Base-by-base conservation (phyloP, 176 grass and related monocot species). In the Areca catechu region DNA sequence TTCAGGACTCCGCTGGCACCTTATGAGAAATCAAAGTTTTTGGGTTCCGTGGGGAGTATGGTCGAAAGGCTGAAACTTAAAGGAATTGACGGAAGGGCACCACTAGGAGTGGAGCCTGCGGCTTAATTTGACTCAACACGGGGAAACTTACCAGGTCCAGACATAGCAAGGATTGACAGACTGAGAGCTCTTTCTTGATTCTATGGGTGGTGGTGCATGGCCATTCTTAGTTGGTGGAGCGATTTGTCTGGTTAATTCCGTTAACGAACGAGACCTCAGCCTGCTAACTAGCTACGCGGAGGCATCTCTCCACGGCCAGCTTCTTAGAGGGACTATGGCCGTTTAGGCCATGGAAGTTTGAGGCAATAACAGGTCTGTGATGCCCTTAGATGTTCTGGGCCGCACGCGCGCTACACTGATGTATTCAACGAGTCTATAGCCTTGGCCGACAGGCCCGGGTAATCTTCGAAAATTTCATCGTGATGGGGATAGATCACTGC, bases 211-310 rank as follows among this genome's bases (percentile, higher is more conserved):
- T 28, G 27, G 27, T 28, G 27, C 27, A 28, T n/a, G n/a, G n/a
- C n/a, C n/a, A n/a, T n/a, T n/a, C n/a, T n/a, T 78, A 23, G 22
- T 23, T 23, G 22, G 22, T 23, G 79, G 79, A 82, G 71, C 65
- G 66, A 82, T 82, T 82, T 82, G 79, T 82, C 71, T 75, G 65
- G 66, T 82, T 82, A 82, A 82, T 82, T 82, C 65, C 65, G 72
- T 76, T 82, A 82, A 82, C 72, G 60, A 82, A 82, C 72, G 79
- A 76, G 79, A 82, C 78, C 80, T 89, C 59, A 80, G 71, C 80
- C 59, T 89, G 48, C 72, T 89, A 89, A 89, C 76, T 89, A 89
- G 82, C 88, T 82, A 82, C 75, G 82, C 67, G 50, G 78, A 90
- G 74, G 66, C 66, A 69, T 69, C 66, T 53, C 54, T 69, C 30